These are phyloP conservation scores for Endocalyx cinctus DNA, from an alignment of 2,329 filamentous ascomycete genomes.

Conservation along the genomic window DNA sequence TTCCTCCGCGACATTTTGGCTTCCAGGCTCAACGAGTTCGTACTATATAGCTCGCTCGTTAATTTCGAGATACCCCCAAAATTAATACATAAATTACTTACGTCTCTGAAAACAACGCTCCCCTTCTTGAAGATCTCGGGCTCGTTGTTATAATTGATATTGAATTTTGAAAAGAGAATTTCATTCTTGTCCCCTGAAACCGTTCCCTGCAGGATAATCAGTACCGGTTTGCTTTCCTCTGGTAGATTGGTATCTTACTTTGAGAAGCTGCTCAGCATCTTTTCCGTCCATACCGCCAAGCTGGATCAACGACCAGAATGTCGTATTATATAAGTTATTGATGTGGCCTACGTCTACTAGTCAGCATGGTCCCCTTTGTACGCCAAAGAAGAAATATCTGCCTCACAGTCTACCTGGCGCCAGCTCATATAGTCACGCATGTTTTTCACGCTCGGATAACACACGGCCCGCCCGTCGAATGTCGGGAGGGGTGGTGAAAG, in stretches of 20 bases:
- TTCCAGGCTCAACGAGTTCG: conserved; percentile 60
- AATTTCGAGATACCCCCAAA: background rate
- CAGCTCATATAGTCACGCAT: conserved; percentile 93
- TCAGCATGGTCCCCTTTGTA: conserved; percentile 5
- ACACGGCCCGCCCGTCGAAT: conserved; percentile 88
- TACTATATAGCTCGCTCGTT: conserved; percentile 50
- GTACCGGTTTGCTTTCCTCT: background rate
- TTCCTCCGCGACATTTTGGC: conserved; percentile 40
- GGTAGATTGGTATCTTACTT: conserved; percentile 42
- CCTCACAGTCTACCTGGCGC: conserved; percentile 90
- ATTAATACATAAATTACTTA: conserved; percentile 42
- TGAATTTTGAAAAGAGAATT: conserved; percentile 82
- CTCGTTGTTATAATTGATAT: conserved; percentile 98
- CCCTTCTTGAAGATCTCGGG: conserved; percentile 90
- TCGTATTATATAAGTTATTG: conserved; percentile 97
- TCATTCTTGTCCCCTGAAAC: conserved; percentile 89
- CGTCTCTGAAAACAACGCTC: conserved; percentile 81
- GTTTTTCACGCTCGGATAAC: conserved; percentile 78
- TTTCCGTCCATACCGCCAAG: conserved; percentile 69
- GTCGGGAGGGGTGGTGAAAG: conserved; percentile 74
- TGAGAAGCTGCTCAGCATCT: conserved; percentile 76
- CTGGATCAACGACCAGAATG: conserved; percentile 86
- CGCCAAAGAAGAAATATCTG: background rate
- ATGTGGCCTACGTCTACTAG: conserved; percentile 66
- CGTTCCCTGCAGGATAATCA: conserved; percentile 58